Evolutionary conservation across 1,284 basidiomycete genomes (phyloP).

Genomic region (Naganishia albida): DNA sequence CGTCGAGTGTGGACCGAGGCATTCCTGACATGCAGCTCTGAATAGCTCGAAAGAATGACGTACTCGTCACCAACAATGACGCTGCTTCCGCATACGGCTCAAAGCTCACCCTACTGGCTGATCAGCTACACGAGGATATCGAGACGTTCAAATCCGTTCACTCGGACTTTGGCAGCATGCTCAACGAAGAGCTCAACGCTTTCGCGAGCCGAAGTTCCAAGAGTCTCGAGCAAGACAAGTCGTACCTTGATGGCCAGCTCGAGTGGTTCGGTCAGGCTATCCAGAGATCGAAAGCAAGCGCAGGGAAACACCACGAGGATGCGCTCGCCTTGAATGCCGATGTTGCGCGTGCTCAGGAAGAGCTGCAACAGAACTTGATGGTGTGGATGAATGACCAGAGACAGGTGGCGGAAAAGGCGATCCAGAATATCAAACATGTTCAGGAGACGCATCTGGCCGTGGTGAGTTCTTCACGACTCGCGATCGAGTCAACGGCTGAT

Average conservation of each 20-base stretch:
- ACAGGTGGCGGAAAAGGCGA: constrained; percentile 9
- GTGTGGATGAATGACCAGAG: constrained; percentile 40
- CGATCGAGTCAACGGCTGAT: background rate
- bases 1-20: background rate
- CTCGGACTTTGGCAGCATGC: constrained; percentile 52
- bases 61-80: constrained; percentile 67
- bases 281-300: constrained; percentile 4
- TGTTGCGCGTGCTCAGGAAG: constrained; percentile 41
- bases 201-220: constrained; percentile 62
- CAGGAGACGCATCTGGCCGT: constrained; percentile 47
- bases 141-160: constrained; percentile 57
- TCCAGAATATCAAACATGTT: constrained; percentile 10
- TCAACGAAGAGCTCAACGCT: constrained; percentile 62
- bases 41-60: constrained; percentile 71
- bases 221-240: constrained; percentile 32
- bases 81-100: constrained; percentile 65
- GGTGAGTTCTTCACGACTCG: constrained; percentile 39
- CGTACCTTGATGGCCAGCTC: constrained; percentile 26
- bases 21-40: background rate
- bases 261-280: constrained; percentile 21
- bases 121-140: constrained; percentile 65
- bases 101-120: constrained; percentile 62
- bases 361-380: constrained; percentile 46
- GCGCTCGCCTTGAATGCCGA: constrained; percentile 52
- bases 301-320: constrained; percentile 48